Base-by-base conservation (phyloP, 768 basidiomycete species). In the Rhodotorula sphaerocarpa region DNA sequence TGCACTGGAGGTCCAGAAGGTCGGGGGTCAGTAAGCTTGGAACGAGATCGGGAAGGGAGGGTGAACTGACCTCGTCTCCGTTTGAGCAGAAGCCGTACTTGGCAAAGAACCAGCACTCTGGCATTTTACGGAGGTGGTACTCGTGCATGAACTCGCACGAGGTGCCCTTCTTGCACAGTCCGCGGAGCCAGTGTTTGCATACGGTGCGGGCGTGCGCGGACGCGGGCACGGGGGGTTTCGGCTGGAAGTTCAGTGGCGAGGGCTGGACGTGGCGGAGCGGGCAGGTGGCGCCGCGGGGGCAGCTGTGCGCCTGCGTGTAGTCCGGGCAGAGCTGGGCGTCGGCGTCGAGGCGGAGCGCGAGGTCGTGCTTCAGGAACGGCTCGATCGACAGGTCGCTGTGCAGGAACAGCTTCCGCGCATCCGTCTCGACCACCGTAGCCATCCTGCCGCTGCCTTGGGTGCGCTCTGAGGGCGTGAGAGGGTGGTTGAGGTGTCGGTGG, bases 141-240 rank as follows among this genome's bases (percentile, higher is more conserved):
- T 97, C 95, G 77, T 99, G 95, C 74, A 97, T 81, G 76, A 97
- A 99, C 78, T 97, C 95, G 78, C 95, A 99, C 30, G 87, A 86
- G 73, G 92, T 88, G 56, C 91, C 93, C 76, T 97, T 97, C 78
- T 97, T 97, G 77, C 95, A 97, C 23, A 99, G 80, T 20, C 95
- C 95, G 59, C 95, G 83, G 46, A 99, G 82, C 87, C 93, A 97
- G 77, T 97, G 95, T 77, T 97, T 97, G 79, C 95, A 99, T 23
- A 99, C 92, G 4, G 93, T 95, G 18, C 77, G 65, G 47, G 76
- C 76, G 57, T 77, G 72, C 12, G 76, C 88, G 72, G 92, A 88
- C 2, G 82, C 83, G 2, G 91, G 89, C 4, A 85, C 76, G 57
- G 86, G 84, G 59, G 86, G 86, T 14, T 88, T 85, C 1, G 89